Conservation (phyloP, 441 rosid genomes). For the Syzygium malaccense region DNA sequence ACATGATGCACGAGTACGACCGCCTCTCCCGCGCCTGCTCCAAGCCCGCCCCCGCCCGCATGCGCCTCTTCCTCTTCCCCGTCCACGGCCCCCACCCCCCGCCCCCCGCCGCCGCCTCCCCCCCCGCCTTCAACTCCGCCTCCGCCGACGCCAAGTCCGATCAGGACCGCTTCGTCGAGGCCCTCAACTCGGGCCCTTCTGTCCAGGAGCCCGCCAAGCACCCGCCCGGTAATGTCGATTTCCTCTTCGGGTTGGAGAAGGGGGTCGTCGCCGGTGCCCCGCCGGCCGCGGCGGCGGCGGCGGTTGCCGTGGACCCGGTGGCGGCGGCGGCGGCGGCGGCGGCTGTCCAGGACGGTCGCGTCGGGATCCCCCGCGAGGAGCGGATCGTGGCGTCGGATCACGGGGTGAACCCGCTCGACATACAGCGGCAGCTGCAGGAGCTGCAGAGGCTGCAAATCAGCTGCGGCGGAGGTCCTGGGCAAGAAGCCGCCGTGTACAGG, state of each 20-base stretch:
- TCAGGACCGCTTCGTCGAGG: conserved; percentile 72
- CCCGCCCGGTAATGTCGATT: conserved; percentile 40
- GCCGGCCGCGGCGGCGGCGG: conserved; percentile 12
- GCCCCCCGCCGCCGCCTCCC: conserved; percentile 44
- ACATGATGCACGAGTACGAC: conserved; percentile 87
- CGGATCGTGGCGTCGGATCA: conserved; percentile 41
- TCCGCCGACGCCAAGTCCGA: conserved; percentile 57
- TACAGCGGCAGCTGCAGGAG: conserved; percentile 50
- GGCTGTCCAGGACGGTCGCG: conserved; percentile 8
- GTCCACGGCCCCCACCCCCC: conserved; percentile 29
- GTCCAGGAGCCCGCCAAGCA: conserved; percentile 24
- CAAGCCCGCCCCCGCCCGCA: conserved; percentile 71
- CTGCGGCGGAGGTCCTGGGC: conserved; percentile 32
- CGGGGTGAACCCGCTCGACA: conserved; percentile 30
- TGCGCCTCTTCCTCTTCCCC: conserved; percentile 76
- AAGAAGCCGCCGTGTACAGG: conserved; percentile 25
- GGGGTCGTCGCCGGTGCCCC: conserved; percentile 9
- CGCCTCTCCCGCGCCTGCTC: conserved; percentile 55
- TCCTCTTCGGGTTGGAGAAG: conserved; percentile 64
- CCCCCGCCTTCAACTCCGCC: conserved; percentile 21
- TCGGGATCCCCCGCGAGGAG: conserved; percentile 29
- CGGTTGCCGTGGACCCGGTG: conserved; percentile 22
- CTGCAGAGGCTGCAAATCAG: conserved; percentile 75
- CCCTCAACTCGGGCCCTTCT: conserved; percentile 46
- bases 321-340: conserved; percentile 21